Evolutionary conservation across 2,329 filamentous ascomycete genomes (phyloP).

Genomic region (Penicillium palitans): DNA sequence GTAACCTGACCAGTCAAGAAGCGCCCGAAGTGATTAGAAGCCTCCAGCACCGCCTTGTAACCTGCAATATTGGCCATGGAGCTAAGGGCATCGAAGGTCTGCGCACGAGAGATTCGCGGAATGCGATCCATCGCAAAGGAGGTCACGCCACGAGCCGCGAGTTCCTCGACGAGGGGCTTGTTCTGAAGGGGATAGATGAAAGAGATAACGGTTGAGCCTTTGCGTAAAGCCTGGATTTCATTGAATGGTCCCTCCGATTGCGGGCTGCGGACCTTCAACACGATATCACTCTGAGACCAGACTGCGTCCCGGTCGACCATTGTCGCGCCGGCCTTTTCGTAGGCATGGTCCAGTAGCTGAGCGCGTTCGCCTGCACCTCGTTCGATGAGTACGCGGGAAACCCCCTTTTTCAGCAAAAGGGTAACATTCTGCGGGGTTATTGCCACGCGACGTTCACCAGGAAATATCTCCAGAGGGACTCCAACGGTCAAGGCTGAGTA

Average conservation of each 20-base stretch:
- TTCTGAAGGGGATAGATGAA: conserved; percentile 84
- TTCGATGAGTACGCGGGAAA: conserved; percentile 73
- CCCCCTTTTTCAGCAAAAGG: conserved; percentile 82
- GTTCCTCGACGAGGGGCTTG: conserved; percentile 68
- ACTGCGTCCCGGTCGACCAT: conserved; percentile 69
- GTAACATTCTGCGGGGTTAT: conserved; percentile 82
- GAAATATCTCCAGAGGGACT: conserved; percentile 75
- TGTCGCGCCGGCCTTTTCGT: conserved; percentile 74
- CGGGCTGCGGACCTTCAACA: conserved; percentile 81
- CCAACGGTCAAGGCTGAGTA: conserved; percentile 75
- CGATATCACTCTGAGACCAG: conserved; percentile 73
- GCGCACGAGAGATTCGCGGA: conserved; percentile 82
- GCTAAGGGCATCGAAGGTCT: conserved; percentile 83
- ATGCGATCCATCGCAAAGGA: conserved; percentile 92
- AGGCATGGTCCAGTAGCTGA: conserved; percentile 75
- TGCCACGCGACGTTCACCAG: conserved; percentile 78
- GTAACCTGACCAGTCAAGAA: conserved; percentile 89
- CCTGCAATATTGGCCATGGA: conserved; percentile 95
- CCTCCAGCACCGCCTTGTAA: conserved; percentile 88
- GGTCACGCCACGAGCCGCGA: conserved; percentile 70
- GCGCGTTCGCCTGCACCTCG: conserved; percentile 75
- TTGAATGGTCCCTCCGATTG: conserved; percentile 57
- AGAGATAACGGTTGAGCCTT: conserved; percentile 74
- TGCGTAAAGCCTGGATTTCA: conserved; percentile 68
- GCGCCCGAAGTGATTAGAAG: conserved; percentile 83